A percentile compares a stretch with the other conserved stretches of the same genome.
Evolutionary conservation across 306 rosid genomes (phyloP).

Genomic region (Astragalus membranaceus): DNA sequence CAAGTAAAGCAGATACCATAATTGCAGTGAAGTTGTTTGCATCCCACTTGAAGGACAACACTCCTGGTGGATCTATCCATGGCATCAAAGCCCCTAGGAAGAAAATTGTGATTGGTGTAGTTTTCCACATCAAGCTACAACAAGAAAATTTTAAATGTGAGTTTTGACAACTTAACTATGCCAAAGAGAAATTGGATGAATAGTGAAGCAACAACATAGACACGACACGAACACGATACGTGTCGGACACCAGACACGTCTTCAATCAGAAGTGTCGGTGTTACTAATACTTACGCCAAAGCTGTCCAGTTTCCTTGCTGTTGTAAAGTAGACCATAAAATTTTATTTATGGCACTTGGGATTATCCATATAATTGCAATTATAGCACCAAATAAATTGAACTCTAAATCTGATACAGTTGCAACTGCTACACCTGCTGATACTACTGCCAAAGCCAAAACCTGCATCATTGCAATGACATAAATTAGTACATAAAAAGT

Average conservation of each 20-base stretch:
- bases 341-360: conserved; percentile 86
- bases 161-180: neutral
- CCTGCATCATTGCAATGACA: conserved; percentile 48
- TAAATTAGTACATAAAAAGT: neutral
- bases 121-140: conserved; percentile 91
- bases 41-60: conserved; percentile 73
- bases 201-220: too few species aligned
- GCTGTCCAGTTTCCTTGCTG: conserved; percentile 93
- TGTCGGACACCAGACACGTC: too few species aligned
- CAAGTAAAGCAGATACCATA: conserved; percentile 73
- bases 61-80: conserved; percentile 98
- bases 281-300: conserved; percentile 52
- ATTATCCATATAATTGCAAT: conserved; percentile 71
- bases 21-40: conserved; percentile 46
- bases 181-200: neutral
- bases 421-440: conserved; percentile 85
- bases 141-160: neutral
- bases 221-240: too few species aligned
- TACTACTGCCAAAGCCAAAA: conserved; percentile 59
- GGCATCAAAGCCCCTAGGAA: conserved; percentile 88
- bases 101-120: conserved; percentile 74
- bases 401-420: conserved; percentile 84
- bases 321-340: conserved; percentile 80
- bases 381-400: conserved; percentile 70
- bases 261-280: neutral